phyloP scores from a whole-genome alignment of 345 rosid genomes.

The Murraya paniculata region DNA sequence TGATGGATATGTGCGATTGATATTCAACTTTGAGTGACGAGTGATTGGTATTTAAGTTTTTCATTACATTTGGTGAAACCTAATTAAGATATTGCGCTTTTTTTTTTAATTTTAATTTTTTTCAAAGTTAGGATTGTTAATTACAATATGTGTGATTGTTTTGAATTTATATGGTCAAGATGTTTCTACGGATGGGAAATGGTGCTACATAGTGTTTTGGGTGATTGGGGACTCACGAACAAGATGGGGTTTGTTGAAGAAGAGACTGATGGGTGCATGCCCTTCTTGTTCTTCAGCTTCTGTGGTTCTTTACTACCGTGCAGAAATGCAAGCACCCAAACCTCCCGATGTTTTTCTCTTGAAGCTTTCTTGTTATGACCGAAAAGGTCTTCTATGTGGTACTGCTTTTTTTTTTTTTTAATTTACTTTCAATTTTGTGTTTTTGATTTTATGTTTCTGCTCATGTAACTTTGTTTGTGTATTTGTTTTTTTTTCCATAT shows the following conservation, averaged over 20 bases:
- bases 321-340: conserved; percentile 52
- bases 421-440: neutral
- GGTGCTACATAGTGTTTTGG: conserved; percentile 96
- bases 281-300: conserved; percentile 83
- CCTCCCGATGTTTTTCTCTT: conserved; percentile 76
- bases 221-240: conserved; percentile 64
- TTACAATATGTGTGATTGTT: neutral
- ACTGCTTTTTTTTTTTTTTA: conserved; percentile 14
- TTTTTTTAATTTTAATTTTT: too few relatives aligned
- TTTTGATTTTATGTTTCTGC: neutral
- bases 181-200: conserved; percentile 90
- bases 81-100: too few relatives aligned
- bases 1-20: neutral
- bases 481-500: too few relatives aligned
- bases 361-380: conserved; percentile 70
- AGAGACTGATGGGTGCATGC: conserved; percentile 69
- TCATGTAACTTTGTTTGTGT: neutral
- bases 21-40: neutral
- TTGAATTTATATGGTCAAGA: conserved; percentile 48
- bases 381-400: conserved; percentile 89
- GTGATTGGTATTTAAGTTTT: conserved; percentile 1
- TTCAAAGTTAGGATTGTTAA: too few relatives aligned
- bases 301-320: conserved; percentile 54
- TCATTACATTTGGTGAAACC: neutral
- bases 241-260: conserved; percentile 84